phyloP scores from a whole-genome alignment of 495 filamentous ascomycete species.

The Letharia lupina region DNA sequence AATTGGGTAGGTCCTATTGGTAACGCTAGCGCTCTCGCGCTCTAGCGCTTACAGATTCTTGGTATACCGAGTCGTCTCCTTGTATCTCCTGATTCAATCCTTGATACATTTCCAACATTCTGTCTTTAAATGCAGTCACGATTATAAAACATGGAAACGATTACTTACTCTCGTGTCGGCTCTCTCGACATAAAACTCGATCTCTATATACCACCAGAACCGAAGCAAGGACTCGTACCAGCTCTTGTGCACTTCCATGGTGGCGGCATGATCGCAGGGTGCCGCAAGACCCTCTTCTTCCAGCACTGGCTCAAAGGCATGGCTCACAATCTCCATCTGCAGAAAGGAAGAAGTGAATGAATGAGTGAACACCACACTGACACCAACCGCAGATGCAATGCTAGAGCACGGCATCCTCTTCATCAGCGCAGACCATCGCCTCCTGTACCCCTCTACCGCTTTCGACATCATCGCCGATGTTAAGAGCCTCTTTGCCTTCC shows the following conservation, averaged over 20 bases:
- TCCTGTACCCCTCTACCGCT: constrained; percentile 26
- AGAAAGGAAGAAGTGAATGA: neutral
- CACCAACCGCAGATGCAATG: constrained; percentile 21
- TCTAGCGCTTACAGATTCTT: neutral
- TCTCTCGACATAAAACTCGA: constrained; percentile 32
- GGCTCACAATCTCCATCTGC: neutral
- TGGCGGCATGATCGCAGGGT: constrained; percentile 33
- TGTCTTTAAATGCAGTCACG: neutral
- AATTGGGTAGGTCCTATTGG: neutral
- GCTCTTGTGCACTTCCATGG: constrained; percentile 35
- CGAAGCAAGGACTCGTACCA: constrained; percentile 21
- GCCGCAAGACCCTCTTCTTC: constrained; percentile 18
- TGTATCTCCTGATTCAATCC: neutral
- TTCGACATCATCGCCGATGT: constrained; percentile 30
- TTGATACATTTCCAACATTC: neutral
- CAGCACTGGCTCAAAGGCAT: neutral
- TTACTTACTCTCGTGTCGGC: constrained; percentile 29
- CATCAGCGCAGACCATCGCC: constrained; percentile 31
- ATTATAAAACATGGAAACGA: constrained; percentile 14
- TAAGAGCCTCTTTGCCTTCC: constrained; percentile 25
- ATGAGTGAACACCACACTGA: neutral
- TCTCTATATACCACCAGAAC: constrained; percentile 25
- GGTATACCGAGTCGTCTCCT: neutral
- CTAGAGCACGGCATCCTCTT: constrained; percentile 27
- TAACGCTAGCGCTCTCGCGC: neutral